These are phyloP conservation scores for Populus alba DNA, from an alignment of 345 rosid species.

Conservation along the genomic window DNA sequence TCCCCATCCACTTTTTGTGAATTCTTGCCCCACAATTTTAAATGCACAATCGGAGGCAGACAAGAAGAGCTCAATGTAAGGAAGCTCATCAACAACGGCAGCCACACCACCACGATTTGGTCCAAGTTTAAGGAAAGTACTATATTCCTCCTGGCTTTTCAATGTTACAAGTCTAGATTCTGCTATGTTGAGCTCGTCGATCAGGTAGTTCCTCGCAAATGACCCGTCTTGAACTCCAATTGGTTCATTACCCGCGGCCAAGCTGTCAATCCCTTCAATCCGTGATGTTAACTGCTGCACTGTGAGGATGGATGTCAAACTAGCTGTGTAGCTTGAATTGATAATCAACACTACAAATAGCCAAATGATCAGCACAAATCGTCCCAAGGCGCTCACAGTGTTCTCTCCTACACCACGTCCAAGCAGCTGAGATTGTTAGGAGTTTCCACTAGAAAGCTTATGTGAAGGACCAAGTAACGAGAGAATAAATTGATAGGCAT, in stretches of 20 bases:
- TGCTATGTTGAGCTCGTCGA: slow-evolving; percentile 77
- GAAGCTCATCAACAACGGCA: slow-evolving; percentile 93
- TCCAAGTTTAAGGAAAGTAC: slow-evolving; percentile 53
- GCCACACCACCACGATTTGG: slow-evolving; percentile 70
- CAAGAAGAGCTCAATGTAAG: slow-evolving; percentile 79
- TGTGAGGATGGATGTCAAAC: slow-evolving; percentile 91
- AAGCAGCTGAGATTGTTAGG: slow-evolving; percentile 5
- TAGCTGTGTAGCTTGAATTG: slow-evolving; percentile 97
- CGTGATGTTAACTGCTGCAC: slow-evolving; percentile 79
- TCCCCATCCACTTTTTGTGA: slow-evolving; percentile 94
- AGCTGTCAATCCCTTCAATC: slow-evolving; percentile 72
- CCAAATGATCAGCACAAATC: slow-evolving; percentile 86
- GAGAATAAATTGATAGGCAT: slow-evolving; percentile 1
- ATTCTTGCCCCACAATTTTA: slow-evolving; percentile 82
- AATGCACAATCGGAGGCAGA: slow-evolving; percentile 57
- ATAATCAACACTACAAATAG: slow-evolving; percentile 85
- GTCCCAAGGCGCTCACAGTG: slow-evolving; percentile 77
- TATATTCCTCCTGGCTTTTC: slow-evolving; percentile 51
- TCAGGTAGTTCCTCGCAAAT: slow-evolving; percentile 69
- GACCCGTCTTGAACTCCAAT: slow-evolving; percentile 91
- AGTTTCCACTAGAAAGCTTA: background rate
- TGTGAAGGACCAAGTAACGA: background rate
- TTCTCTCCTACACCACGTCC: slow-evolving; percentile 67
- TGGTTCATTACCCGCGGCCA: slow-evolving; percentile 59
- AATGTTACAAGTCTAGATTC: slow-evolving; percentile 58